Evolutionary conservation across 2,329 filamentous ascomycete species (phyloP), one percentile per base, ranked within the genome.

Genomic region (Decorospora gaudefroyi): DNA sequence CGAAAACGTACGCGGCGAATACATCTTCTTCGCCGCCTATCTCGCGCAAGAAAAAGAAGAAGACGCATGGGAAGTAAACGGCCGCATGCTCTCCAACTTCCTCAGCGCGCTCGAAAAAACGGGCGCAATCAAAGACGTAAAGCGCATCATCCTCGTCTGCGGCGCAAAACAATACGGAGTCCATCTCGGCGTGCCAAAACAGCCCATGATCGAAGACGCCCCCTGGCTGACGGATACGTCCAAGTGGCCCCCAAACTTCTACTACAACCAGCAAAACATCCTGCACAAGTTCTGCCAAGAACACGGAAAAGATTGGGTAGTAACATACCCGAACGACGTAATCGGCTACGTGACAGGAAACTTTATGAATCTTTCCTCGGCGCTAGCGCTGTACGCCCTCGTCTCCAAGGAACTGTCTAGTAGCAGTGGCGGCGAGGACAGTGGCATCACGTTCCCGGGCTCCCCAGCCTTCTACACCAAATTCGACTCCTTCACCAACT

Each of bases 101-200:
- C 65, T 80, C 15, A 41, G 62, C 1, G 75, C 76, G 0, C 65
- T 80, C 6, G 67, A 69, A 1, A 67, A 71, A 11, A 75, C 71
- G 1, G 73, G 72, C 0, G 71, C 71, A 3, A 61, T 67, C 23
- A 66, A 67, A 31, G 63, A 68, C 9, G 53, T 80, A 31, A 76
- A 78, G 51, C 70, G 74, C n/a, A 68, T 80, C 42, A 59, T 79
- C 15, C 66, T 80, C 7, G 74, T 77, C 4, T 75, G 71, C 0
- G 77, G 77, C 1, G 61, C 69, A 23, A 80, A 80, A 53, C 76
- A 81, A 39, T 81, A 80, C 53, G 76, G 77, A 16, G 75, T 80
- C 3, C 78, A 81, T 48, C 68, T 79, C 2, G 76, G 77, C 6
- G 66, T 64, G 7, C 59, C 67, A 10, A 78, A 78, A 46, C 71